Evolutionary conservation across 108 stramenopile species (phyloP).

Genomic region (Schizochytrium sp.): DNA sequence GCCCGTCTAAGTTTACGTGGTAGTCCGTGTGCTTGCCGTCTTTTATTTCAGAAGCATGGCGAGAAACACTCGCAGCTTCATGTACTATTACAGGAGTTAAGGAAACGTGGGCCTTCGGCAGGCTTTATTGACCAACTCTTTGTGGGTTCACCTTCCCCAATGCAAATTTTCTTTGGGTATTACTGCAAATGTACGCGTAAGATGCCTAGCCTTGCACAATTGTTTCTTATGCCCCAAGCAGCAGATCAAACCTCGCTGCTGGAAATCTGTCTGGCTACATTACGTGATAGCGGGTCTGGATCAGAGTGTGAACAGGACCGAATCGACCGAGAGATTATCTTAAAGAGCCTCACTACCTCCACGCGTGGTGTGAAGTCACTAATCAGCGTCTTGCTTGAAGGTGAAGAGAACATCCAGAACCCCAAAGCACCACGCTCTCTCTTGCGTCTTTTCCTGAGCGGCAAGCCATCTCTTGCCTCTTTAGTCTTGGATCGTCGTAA

Average conservation of each 20-base stretch:
- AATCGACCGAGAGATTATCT: background rate
- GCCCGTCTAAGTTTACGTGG: background rate
- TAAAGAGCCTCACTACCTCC: background rate
- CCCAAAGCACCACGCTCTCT: background rate
- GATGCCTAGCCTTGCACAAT: background rate
- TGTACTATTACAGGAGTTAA: background rate
- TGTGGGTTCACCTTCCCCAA: background rate
- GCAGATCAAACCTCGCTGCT: background rate
- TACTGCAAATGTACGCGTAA: background rate
- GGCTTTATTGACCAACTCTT: background rate
- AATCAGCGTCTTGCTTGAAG: background rate
- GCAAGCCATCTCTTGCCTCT: background rate
- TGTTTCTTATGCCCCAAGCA: background rate
- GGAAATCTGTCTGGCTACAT: background rate
- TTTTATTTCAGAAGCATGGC: background rate
- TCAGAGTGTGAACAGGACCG: background rate
- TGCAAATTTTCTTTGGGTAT: background rate
- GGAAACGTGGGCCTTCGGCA: background rate
- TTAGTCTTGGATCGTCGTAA: background rate
- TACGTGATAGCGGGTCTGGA: background rate
- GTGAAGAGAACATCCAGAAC: constrained; percentile 16
- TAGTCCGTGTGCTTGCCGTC: background rate
- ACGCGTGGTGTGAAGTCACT: background rate
- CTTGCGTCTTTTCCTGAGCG: background rate
- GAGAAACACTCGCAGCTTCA: constrained; percentile 26